A percentile compares a stretch with the other conserved stretches of the same genome.
These are phyloP conservation scores for Kregervanrija delftensis DNA, from an alignment of 805 yeast genomes.

Conservation along the genomic window DNA sequence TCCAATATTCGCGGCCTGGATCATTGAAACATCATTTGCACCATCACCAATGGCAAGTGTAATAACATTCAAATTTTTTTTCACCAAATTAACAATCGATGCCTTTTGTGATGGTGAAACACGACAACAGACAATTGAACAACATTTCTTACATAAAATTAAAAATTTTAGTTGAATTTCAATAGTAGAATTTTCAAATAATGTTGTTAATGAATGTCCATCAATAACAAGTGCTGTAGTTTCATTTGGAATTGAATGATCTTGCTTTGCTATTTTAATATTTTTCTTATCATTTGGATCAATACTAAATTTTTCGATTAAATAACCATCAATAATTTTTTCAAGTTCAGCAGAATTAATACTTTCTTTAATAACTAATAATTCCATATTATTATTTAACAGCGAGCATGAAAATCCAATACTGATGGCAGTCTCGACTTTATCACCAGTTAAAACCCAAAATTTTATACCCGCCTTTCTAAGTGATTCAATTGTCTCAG, in stretches of 20 bases:
- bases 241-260: constrained; percentile 59
- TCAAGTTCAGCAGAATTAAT: constrained; percentile 16
- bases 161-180: constrained; percentile 49
- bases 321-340: constrained; percentile 6
- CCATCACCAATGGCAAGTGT: constrained; percentile 83
- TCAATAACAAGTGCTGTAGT: constrained; percentile 60
- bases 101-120: constrained; percentile 85
- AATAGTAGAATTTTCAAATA: constrained; percentile 6
- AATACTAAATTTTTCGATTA: constrained; percentile 14
- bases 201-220: constrained; percentile 51
- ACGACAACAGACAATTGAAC: constrained; percentile 75
- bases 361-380: constrained; percentile 46
- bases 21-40: constrained; percentile 84
- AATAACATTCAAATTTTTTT: constrained; percentile 58
- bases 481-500: constrained; percentile 60
- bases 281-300: constrained; percentile 25
- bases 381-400: constrained; percentile 59
- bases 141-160: constrained; percentile 66
- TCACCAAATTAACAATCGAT: constrained; percentile 60
- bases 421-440: constrained; percentile 77
- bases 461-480: constrained; percentile 70
- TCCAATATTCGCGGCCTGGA: constrained; percentile 79
- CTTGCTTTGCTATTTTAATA: constrained; percentile 42
- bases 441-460: constrained; percentile 82
- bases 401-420: constrained; percentile 77